Evolutionary conservation across 345 rosid species (phyloP).

Genomic region (Leavenworthia alabamica): DNA sequence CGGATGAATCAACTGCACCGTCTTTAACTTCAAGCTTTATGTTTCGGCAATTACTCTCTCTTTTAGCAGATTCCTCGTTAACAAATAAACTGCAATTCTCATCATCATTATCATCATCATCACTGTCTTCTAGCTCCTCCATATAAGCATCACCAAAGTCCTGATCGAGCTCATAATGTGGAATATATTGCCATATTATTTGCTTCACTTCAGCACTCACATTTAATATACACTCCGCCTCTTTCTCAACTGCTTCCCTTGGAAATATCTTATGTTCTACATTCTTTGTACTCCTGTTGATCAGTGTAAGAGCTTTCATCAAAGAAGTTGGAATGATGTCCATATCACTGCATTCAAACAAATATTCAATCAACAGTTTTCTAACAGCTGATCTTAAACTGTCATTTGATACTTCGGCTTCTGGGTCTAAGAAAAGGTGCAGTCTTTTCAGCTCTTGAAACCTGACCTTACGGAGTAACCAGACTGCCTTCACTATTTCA

Average conservation of each 20-base stretch:
- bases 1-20: constrained; percentile 24
- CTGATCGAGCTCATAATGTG: constrained; percentile 45
- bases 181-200: constrained; percentile 50
- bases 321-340: constrained; percentile 54
- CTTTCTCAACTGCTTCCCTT: constrained; percentile 50
- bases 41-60: constrained; percentile 19
- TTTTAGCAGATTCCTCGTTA: neutral
- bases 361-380: constrained; percentile 53
- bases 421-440: constrained; percentile 50
- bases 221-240: constrained; percentile 56
- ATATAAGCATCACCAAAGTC: constrained; percentile 66
- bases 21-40: constrained; percentile 20
- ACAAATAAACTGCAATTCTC: constrained; percentile 17
- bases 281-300: constrained; percentile 41
- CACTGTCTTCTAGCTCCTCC: constrained; percentile 69
- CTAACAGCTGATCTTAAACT: constrained; percentile 48
- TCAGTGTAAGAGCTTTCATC: constrained; percentile 47
- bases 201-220: constrained; percentile 76
- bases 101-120: constrained; percentile 26
- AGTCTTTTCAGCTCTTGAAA: constrained; percentile 46
- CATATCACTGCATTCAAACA: constrained; percentile 68
- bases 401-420: constrained; percentile 36
- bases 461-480: constrained; percentile 46
- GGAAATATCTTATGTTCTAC: constrained; percentile 25
- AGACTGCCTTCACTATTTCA: constrained; percentile 63